These are phyloP conservation scores for Aureobasidium sp. DNA, from an alignment of 2,329 filamentous ascomycete species.

Conservation along the genomic window DNA sequence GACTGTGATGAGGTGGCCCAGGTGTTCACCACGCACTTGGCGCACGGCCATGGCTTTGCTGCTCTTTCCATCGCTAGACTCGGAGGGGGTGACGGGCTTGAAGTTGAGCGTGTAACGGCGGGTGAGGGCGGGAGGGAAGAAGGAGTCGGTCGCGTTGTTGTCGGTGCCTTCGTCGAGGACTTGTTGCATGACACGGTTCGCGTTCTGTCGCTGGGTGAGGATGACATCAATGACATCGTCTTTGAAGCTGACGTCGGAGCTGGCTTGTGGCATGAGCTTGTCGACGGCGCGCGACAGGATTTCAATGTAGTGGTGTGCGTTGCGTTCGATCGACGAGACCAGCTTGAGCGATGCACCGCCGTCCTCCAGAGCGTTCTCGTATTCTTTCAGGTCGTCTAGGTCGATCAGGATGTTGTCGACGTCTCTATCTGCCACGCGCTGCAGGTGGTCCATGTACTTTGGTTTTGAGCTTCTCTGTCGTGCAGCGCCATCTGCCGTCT, in stretches of 20 bases:
- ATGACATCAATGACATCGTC: conserved; percentile 95
- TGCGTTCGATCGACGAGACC: conserved; percentile 76
- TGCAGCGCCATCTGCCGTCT: conserved; percentile 47
- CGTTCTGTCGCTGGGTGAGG: conserved; percentile 80
- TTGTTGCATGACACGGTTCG: conserved; percentile 65
- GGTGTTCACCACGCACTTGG: conserved; percentile 83
- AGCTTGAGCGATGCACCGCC: conserved; percentile 53
- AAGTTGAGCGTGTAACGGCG: conserved; percentile 93
- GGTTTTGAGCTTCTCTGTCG: conserved; percentile 47
- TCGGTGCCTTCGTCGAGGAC: conserved; percentile 32
- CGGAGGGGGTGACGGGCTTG: conserved; percentile 73
- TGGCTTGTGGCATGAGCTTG: conserved; percentile 71
- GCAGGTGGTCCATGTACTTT: conserved; percentile 84
- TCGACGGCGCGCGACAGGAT: conserved; percentile 83
- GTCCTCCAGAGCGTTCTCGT: conserved; percentile 62
- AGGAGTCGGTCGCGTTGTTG: conserved; percentile 59
- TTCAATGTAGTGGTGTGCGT: conserved; percentile 93
- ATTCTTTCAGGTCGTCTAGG: conserved; percentile 80
- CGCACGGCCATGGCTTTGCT: conserved; percentile 75
- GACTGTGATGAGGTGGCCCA: conserved; percentile 88
- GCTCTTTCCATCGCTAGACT: conserved; percentile 50
- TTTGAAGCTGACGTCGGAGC: conserved; percentile 80
- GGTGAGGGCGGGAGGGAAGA: conserved; percentile 86
- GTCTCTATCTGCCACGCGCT: conserved; percentile 75
- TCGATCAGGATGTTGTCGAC: conserved; percentile 75